Conservation (phyloP, 176 grass and related monocot genomes). For the Eragrostis curvula region DNA sequence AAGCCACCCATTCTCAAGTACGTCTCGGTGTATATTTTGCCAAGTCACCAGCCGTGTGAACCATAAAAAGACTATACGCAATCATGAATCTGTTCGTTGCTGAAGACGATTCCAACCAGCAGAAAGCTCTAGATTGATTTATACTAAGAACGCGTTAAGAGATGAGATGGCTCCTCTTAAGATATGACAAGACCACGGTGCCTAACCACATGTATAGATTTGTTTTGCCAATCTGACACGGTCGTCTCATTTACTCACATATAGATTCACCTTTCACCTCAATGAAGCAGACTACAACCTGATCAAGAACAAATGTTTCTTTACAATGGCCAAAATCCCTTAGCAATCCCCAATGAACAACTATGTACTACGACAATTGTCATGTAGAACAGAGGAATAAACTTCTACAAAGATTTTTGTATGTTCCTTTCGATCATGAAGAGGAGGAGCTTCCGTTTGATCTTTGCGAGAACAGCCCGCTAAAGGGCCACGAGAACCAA, state of each 20-base stretch:
- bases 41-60: not conserved
- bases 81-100: too few relatives aligned
- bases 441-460: conserved; percentile 48
- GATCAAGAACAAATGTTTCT: conserved; percentile 17
- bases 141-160: not conserved
- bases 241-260: too few relatives aligned
- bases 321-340: not conserved
- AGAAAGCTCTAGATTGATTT: not conserved
- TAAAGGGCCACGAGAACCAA: conserved; percentile 66
- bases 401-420: conserved; percentile 8
- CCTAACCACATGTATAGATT: not conserved
- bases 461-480: conserved; percentile 56
- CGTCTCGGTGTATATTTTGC: not conserved
- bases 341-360: not conserved
- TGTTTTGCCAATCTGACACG: too few relatives aligned
- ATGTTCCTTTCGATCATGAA: conserved; percentile 19
- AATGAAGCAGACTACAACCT: not conserved
- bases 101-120: not conserved
- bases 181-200: not conserved
- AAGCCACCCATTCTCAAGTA: not conserved
- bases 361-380: not conserved
- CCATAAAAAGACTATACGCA: not conserved
- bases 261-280: not conserved
- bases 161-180: too few relatives aligned
- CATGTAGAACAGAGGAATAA: not conserved